Percentiles rank a stretch among this genome's conserved stretches.
These are phyloP conservation scores for Ballota nigra DNA, from an alignment of 257 asterid species.

Conservation along the genomic window DNA sequence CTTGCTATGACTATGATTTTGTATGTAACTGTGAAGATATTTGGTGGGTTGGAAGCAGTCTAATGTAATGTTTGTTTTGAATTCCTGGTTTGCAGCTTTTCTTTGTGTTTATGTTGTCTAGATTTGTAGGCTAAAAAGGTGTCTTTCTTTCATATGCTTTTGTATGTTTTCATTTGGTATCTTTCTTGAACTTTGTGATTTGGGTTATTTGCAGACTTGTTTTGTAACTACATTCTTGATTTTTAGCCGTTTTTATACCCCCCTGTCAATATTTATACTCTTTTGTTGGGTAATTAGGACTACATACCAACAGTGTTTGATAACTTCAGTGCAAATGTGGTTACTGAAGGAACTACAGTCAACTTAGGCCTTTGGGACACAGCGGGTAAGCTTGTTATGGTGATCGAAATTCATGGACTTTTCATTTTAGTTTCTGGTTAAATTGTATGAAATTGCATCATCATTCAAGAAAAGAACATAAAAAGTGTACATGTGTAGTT, in stretches of 20 bases:
- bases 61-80: neutral
- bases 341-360: slow-evolving; percentile 83
- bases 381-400: slow-evolving; percentile 51
- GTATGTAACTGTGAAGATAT: neutral
- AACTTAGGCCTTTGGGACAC: slow-evolving; percentile 96
- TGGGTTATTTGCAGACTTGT: slow-evolving; percentile 12
- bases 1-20: neutral
- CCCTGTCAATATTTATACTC: neutral
- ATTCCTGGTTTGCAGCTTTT: neutral
- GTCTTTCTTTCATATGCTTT: slow-evolving; percentile 24
- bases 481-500: neutral
- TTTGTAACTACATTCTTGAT: neutral
- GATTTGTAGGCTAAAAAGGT: slow-evolving; percentile 1
- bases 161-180: slow-evolving; percentile 13
- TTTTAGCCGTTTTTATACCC: neutral
- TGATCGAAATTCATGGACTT: neutral
- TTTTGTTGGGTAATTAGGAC: slow-evolving; percentile 51
- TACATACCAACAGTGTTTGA: slow-evolving; percentile 87
- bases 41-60: neutral
- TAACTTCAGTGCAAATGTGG: slow-evolving; percentile 97
- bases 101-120: neutral
- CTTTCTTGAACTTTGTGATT: slow-evolving; percentile 33
- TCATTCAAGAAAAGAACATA: neutral
- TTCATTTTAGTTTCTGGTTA: neutral
- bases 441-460: neutral